Evolutionary conservation across 2,329 filamentous ascomycete species (phyloP).

Genomic region (Apiospora phragmitis): DNA sequence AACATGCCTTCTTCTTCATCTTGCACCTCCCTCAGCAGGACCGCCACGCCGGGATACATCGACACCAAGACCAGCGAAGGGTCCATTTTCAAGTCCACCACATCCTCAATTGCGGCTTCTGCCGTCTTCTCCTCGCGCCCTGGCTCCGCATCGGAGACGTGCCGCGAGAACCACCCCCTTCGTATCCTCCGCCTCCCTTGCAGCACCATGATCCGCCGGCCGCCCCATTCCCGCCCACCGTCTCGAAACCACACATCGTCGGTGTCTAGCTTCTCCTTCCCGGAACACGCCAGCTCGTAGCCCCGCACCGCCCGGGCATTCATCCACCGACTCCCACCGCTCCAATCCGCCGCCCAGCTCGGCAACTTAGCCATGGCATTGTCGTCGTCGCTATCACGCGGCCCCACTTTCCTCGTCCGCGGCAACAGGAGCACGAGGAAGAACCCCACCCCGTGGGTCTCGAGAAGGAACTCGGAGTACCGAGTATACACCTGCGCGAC

Average conservation of each 20-base stretch:
- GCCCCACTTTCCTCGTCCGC: neutral
- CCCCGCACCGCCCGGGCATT: neutral
- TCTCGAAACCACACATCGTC: neutral
- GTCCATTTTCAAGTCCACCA: no score
- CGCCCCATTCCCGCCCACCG: neutral
- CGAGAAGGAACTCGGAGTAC: neutral
- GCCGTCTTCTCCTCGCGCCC: neutral
- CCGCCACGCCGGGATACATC: neutral
- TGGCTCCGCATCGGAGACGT: neutral
- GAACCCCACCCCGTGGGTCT: neutral
- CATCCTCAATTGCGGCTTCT: neutral
- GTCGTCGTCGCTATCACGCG: neutral
- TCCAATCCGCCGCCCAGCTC: neutral
- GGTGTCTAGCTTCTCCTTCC: neutral
- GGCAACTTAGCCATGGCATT: neutral
- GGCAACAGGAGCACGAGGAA: neutral
- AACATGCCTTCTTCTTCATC: neutral
- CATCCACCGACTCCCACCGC: neutral
- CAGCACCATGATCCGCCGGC: neutral
- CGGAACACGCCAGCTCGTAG: neutral
- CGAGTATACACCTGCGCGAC: neutral
- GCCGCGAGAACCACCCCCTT: neutral
- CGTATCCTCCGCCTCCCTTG: neutral
- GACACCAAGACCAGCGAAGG: no score
- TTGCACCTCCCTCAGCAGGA: neutral